phyloP scores from a whole-genome alignment of 2,329 filamentous ascomycete genomes.

The Sporothrix curviconia region DNA sequence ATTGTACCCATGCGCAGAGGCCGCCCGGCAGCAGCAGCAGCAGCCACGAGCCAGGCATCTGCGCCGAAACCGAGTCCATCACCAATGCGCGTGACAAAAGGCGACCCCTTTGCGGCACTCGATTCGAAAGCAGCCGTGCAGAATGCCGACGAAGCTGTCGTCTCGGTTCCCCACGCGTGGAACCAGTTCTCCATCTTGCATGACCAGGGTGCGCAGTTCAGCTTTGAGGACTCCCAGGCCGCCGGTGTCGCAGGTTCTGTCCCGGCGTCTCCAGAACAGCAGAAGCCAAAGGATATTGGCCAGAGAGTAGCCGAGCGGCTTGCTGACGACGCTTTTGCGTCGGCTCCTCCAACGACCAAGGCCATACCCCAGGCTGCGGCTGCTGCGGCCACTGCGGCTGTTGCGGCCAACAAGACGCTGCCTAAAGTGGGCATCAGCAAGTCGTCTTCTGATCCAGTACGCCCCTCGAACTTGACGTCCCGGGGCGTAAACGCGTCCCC shows the following conservation, averaged over 20 bases:
- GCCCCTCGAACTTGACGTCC: conserved; percentile 18
- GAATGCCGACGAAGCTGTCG: conserved; percentile 71
- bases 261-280: conserved; percentile 26
- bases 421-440: conserved; percentile 24
- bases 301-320: conserved; percentile 68
- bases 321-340: conserved; percentile 76
- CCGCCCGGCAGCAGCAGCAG: conserved; percentile 49
- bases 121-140: conserved; percentile 54
- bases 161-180: conserved; percentile 78
- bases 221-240: conserved; percentile 61
- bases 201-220: conserved; percentile 75
- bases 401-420: background rate
- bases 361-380: conserved; percentile 17
- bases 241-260: background rate
- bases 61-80: conserved; percentile 50
- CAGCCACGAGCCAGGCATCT: conserved; percentile 26
- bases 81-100: conserved; percentile 60
- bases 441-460: conserved; percentile 15
- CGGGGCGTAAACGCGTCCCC: conserved; percentile 6
- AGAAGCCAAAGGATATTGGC: conserved; percentile 50
- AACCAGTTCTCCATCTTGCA: conserved; percentile 90
- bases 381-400: conserved; percentile 11
- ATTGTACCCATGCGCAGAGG: conserved; percentile 92
- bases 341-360: conserved; percentile 26
- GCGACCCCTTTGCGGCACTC: conserved; percentile 85